Percentiles rank a stretch among this genome's conserved stretches.
These are phyloP conservation scores for Trametes cinnabarina DNA, from an alignment of 768 basidiomycete species.

Conservation along the genomic window DNA sequence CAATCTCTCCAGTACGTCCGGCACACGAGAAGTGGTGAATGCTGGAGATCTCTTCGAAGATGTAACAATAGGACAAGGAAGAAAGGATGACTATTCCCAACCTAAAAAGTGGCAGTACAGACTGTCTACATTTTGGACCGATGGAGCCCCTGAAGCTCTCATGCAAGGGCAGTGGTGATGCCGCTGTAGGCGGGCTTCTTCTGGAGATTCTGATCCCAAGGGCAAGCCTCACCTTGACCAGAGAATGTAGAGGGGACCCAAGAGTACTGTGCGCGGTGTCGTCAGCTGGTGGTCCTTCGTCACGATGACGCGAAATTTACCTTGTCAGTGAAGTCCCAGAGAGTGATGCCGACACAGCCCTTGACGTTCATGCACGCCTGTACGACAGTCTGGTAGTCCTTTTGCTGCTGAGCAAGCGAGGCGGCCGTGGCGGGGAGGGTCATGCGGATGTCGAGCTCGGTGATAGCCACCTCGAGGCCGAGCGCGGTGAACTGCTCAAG, in stretches of 20 bases:
- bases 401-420: slow-evolving; percentile 51
- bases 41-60: not conserved
- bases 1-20: slow-evolving; percentile 39
- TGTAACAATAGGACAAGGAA: not conserved
- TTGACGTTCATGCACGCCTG: slow-evolving; percentile 46
- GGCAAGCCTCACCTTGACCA: slow-evolving; percentile 34
- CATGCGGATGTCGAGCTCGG: slow-evolving; percentile 67
- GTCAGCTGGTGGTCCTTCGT: not conserved
- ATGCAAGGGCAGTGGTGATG: slow-evolving; percentile 23
- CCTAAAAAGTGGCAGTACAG: not conserved
- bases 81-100: not conserved
- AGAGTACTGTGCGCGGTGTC: slow-evolving; percentile 26
- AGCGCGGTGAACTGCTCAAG: slow-evolving; percentile 54
- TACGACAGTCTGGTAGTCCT: slow-evolving; percentile 57
- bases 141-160: not conserved
- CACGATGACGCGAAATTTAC: not conserved
- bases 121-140: not conserved
- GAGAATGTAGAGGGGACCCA: slow-evolving; percentile 36
- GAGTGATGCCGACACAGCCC: slow-evolving; percentile 37
- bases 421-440: slow-evolving; percentile 49
- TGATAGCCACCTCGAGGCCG: slow-evolving; percentile 66
- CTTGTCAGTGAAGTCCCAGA: slow-evolving; percentile 45
- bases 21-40: slow-evolving; percentile 52
- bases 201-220: slow-evolving; percentile 29
- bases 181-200: slow-evolving; percentile 30